phyloP scores from a whole-genome alignment of 768 basidiomycete species.

The Mycena rebaudengoi region DNA sequence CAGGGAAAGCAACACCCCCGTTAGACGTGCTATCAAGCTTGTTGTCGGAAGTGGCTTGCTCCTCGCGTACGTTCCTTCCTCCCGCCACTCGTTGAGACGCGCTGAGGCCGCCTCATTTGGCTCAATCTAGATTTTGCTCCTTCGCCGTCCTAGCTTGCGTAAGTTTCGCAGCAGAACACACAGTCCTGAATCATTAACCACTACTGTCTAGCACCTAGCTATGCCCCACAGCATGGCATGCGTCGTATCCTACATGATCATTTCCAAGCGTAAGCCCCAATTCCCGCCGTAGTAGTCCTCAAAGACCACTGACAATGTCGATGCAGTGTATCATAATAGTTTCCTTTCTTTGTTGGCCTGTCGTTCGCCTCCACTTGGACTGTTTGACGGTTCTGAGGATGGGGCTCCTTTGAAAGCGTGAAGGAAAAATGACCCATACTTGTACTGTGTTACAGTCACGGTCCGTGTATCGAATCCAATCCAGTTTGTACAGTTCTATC shows the following conservation, averaged over 20 bases:
- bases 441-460: too few species aligned
- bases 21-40: background rate
- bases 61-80: background rate
- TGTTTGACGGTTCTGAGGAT: too few species aligned
- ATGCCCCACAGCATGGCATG: conserved; percentile 18
- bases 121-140: conserved; percentile 3
- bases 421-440: too few species aligned
- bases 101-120: too few species aligned
- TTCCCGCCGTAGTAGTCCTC: background rate
- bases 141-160: conserved; percentile 10
- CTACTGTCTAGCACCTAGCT: conserved; percentile 4
- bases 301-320: background rate
- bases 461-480: too few species aligned
- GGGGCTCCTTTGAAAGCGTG: too few species aligned
- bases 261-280: conserved; percentile 1
- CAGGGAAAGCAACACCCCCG: background rate
- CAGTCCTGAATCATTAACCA: background rate
- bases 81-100: background rate
- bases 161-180: background rate
- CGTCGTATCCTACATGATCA: conserved; percentile 14
- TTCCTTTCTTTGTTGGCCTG: conserved; percentile 11
- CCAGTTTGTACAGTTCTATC: too few species aligned
- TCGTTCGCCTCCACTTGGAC: too few species aligned
- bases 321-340: conserved; percentile 14
- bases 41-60: conserved; percentile 1